Evolutionary conservation across 805 yeast genomes (phyloP).

Genomic region (Wickerhamomyces chambardii): DNA sequence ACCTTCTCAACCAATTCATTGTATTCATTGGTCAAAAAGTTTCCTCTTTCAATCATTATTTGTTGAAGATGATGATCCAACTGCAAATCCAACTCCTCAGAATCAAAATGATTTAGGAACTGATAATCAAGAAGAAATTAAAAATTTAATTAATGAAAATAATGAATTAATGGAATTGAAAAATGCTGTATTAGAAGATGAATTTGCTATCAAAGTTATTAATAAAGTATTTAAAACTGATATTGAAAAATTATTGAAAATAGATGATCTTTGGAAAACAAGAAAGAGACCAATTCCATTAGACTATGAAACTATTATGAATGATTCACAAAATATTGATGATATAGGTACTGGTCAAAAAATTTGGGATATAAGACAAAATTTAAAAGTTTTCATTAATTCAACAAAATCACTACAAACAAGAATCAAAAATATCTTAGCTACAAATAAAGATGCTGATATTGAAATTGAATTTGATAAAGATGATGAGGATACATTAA

Average conservation of each 20-base stretch:
- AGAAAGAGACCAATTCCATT: constrained; percentile 65
- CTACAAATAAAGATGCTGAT: constrained; percentile 20
- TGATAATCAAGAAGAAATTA: constrained; percentile 55
- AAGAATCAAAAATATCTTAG: constrained; percentile 33
- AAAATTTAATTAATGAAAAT: constrained; percentile 54
- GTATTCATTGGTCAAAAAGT: constrained; percentile 96
- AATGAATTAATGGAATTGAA: constrained; percentile 52
- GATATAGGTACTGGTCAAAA: constrained; percentile 24
- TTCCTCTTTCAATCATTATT: constrained; percentile 79
- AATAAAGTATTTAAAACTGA: constrained; percentile 63
- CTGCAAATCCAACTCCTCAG: constrained; percentile 21
- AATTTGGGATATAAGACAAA: constrained; percentile 57
- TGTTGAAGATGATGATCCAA: constrained; percentile 36
- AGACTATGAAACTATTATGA: constrained; percentile 17
- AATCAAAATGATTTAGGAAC: constrained; percentile 42
- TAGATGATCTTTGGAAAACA: constrained; percentile 73
- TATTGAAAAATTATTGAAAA: constrained; percentile 59
- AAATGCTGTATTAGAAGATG: constrained; percentile 22
- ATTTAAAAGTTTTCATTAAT: constrained; percentile 45
- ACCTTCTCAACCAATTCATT: constrained; percentile 93
- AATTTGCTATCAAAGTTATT: constrained; percentile 35
- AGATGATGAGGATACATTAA: constrained; percentile 87
- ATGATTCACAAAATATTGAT: constrained; percentile 8
- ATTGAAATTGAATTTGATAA: constrained; percentile 68
- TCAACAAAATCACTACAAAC: constrained; percentile 40